Evolutionary conservation across 257 asterid species (phyloP), one percentile per base, ranked within the genome.

Genomic region (Nyctanthes arbortristis): DNA sequence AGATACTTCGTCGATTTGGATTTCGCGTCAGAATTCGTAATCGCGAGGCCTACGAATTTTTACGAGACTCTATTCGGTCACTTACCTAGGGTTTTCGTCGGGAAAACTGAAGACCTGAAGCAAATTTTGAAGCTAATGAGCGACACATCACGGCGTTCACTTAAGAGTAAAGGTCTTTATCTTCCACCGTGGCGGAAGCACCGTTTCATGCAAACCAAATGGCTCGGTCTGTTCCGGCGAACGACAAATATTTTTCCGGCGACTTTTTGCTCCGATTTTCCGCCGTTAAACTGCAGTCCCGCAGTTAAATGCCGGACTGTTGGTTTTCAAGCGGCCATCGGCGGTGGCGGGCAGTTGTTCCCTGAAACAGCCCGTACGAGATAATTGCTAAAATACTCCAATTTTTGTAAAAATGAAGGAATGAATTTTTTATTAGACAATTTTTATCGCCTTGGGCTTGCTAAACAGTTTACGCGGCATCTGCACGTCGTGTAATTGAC

Each of bases 161-260:
- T 92, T 81, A 89, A 84, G 79, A 82, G 67, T 75, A 54, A 85
- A 52, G 91, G 75, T 4, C 84, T 92, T 43, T 72, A 68, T 14
- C 68, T 88, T 47, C 92, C 96, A 52, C 98, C 96, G 34, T 92
- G 98, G 98, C 78, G 96, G 79, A 89, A 86, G 36, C 79, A 86
- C 78, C 89, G 98, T 0, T 92, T 83, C 85, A 79, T 87, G 92
- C 90, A 81, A 84, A 88, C 81, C 70, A 92, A 89, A 69, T 92
- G 90, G 89, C 61, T 92, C n/a, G 89, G 86, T 2, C 45, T 85
- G 34, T 86, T 80, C 79, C 83, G 80, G 27, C 82, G 98, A 52
- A 86, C 91, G 18, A 66, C 84, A 0, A 91, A 83, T 61, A 28
- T 73, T 4, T 62, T 71, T 14, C 81, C 84, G 36, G 73, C 80